Base-by-base conservation (phyloP, 768 basidiomycete species). In the Hysterangium stoloniferum region DNA sequence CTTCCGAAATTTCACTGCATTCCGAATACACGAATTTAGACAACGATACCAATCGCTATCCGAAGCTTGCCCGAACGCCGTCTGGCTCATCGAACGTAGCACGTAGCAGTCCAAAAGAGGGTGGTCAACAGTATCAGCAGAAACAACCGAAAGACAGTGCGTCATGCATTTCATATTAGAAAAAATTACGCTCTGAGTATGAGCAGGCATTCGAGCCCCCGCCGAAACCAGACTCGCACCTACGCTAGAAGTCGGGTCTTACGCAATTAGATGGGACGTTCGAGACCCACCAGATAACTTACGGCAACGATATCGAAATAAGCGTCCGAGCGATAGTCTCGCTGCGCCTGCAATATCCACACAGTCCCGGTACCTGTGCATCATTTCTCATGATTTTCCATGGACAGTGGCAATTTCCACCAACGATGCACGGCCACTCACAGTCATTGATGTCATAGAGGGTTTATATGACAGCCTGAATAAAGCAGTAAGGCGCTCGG, bases 311-410 rank as follows among this genome's bases (percentile, higher is more conserved):
- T 31, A 38, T 28, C 36, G 11, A 29, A 38, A 29, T 31, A 20
- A 19, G 17, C 36, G 48, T 41, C 36, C n/a, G 17, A 20, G n/a
- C 11, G 27, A 50, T n/a, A 38, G 34, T 40, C 15, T 50, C 17
- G 29, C 12, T 22, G 54, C 67, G 15, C 64, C 62, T 36, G 78
- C 73, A 15, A 1, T 63, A 71, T 22, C 60, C 65, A 19, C 62
- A 24, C 54, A 62, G 2, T 56, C 61, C 6, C 1, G 53, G 1
- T 57, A 64, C 3, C 55, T 83, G 52, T 76, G 77, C 9, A 68
- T 86, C 40, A 67, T 84, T 53, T 82, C 74, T 13, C 77, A 75
- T 48, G 62, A 71, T 3, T 84, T 84, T 62, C 84, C 83, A 0
- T 85, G 84, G 83, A 58, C 71, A 4, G 72, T 83, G 56, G 76